Evolutionary conservation across 805 yeast genomes (phyloP).

Genomic region (Saccharomycopsis babjevae): DNA sequence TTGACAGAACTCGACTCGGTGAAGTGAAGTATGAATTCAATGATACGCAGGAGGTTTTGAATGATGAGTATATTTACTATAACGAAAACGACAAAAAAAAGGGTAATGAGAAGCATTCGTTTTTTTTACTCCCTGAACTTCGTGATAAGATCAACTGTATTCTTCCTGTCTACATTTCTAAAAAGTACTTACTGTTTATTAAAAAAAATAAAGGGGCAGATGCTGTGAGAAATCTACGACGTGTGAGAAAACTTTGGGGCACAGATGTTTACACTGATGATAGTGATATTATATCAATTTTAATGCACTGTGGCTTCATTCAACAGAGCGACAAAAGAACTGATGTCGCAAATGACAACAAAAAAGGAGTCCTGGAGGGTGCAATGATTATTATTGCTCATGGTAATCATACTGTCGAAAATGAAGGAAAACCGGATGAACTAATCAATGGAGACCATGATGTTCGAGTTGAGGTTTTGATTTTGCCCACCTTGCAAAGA

Average conservation of each 20-base stretch:
- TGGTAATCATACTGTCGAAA: slow-evolving; percentile 19
- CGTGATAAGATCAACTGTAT: slow-evolving; percentile 33
- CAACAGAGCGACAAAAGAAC: slow-evolving; percentile 24
- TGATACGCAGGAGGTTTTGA: not conserved
- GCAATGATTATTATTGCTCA: slow-evolving; percentile 3
- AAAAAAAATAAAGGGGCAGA: not conserved
- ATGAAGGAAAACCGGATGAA: slow-evolving; percentile 31
- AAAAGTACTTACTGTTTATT: slow-evolving; percentile 18
- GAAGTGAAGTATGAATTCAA: slow-evolving; percentile 36
- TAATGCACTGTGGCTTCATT: slow-evolving; percentile 67
- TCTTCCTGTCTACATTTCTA: slow-evolving; percentile 24
- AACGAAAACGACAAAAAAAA: slow-evolving; percentile 2
- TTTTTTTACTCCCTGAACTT: slow-evolving; percentile 26
- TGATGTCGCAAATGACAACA: not conserved
- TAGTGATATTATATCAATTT: slow-evolving; percentile 66
- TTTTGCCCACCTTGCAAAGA: slow-evolving; percentile 58
- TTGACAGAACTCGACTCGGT: slow-evolving; percentile 42
- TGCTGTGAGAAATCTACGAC: not conserved
- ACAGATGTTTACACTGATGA: slow-evolving; percentile 90
- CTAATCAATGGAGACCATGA: slow-evolving; percentile 28
- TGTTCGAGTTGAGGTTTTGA: slow-evolving; percentile 26
- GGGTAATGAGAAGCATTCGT: slow-evolving; percentile 10
- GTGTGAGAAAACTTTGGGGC: slow-evolving; percentile 58
- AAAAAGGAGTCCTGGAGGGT: slow-evolving; percentile 23
- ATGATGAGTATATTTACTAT: not conserved